Evolutionary conservation across 129 eudicot genomes (phyloP).

Genomic region (Saussurea involucrata): DNA sequence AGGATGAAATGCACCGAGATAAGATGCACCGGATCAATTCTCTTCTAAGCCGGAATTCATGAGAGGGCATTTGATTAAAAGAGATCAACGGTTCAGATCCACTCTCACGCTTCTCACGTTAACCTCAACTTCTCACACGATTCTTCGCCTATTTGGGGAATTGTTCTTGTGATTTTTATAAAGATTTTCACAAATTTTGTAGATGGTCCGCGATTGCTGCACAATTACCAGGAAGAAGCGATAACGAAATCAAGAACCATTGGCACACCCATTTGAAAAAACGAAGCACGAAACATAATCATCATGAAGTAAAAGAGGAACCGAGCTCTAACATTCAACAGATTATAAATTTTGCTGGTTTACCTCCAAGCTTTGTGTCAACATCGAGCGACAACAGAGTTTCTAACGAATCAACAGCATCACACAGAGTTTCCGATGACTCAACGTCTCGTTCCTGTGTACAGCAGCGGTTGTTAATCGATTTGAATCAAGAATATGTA

Average conservation of each 20-base stretch:
- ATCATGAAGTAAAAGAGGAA: slow-evolving; percentile 18
- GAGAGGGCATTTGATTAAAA: no score
- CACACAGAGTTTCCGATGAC: slow-evolving; percentile 27
- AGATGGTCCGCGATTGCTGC: slow-evolving; percentile 46
- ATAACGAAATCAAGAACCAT: slow-evolving; percentile 39
- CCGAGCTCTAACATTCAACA: slow-evolving; percentile 10
- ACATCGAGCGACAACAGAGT: slow-evolving; percentile 27
- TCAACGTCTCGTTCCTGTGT: slow-evolving; percentile 18
- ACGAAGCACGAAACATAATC: slow-evolving; percentile 13
- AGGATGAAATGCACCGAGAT: no score
- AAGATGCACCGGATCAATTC: no score
- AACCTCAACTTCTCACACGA: no score
- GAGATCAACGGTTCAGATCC: no score
- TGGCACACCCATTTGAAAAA: slow-evolving; percentile 41
- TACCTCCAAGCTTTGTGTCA: slow-evolving; percentile 19
- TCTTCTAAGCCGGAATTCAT: no score
- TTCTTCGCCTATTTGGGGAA: no score
- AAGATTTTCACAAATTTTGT: background rate
- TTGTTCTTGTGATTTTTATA: background rate
- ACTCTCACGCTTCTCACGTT: no score
- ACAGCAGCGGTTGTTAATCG: slow-evolving; percentile 20
- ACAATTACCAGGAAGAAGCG: slow-evolving; percentile 39
- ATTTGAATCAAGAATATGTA: slow-evolving; percentile 34
- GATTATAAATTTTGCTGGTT: slow-evolving; percentile 25
- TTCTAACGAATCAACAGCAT: slow-evolving; percentile 16